Evolutionary conservation across 495 filamentous ascomycete genomes (phyloP), one percentile per base, ranked within the genome.

Genomic region (Podospora pseudopauciseta): DNA sequence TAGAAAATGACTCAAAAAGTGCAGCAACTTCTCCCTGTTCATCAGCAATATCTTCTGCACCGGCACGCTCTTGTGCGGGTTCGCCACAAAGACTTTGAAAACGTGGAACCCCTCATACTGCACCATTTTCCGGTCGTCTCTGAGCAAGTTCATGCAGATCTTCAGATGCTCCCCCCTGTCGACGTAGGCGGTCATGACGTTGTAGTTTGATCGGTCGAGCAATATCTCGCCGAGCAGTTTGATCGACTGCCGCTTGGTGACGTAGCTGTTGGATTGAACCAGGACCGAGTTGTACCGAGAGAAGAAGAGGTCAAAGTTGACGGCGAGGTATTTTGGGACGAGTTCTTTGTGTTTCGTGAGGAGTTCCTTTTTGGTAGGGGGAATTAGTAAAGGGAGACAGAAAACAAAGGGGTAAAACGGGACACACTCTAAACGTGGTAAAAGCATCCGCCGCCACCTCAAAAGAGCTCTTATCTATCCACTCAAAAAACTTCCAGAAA

Each of bases 41-140:
- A 96, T 97, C 69, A 97, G 87, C 65, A 99, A 79, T 74, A 99
- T 97, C 73, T 93, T 91, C 73, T 97, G 92, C 55, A 99, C 96
- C 11, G 92, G 91, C 65, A 92, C 85, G 30, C 92, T 96, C 80
- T 99, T 99, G 82, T 97, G 90, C 87, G 96, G 82, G 76, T 99
- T 98, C 60, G 96, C 96, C 61, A 98, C 95, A 80, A 99, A 99
- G 67, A 99, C 93, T 84, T 99, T 99, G 83, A 99, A 99, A 49
- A 99, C 94, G 78, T 99, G 96, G 78, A 99, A 99, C 27, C 93
- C 94, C 79, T 99, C 96, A 75, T 98, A 99, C 76, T 97, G 94
- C 63, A 99, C 95, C 92, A 98, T 99, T 77, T 95, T 93, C 72
- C 94, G 87, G 76, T 98, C 94, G 78, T 97, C 94, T 61, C 91